Evolutionary conservation across 108 stramenopile genomes (phyloP).

Genomic region (Skeletonema tropicum): DNA sequence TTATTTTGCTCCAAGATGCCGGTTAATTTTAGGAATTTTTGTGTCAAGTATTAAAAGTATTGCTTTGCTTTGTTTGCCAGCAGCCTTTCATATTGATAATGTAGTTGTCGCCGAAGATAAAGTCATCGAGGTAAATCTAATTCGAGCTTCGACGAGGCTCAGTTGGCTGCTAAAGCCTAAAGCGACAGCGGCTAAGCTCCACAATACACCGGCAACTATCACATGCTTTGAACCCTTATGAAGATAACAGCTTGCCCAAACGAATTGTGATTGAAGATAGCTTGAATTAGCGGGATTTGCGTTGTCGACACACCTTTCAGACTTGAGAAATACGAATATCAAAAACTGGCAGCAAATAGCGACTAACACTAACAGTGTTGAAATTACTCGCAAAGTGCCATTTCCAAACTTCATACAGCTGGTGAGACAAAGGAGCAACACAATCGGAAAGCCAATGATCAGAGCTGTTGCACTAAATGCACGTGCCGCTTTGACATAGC

Average conservation of each 20-base stretch:
- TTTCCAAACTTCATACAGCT: constrained; percentile 7
- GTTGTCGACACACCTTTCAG: not conserved
- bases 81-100: not conserved
- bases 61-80: not conserved
- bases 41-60: not conserved
- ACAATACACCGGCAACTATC: not conserved
- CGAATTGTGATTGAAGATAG: not conserved
- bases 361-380: not conserved
- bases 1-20: too few relatives aligned
- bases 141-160: too few relatives aligned
- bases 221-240: not conserved
- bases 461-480: constrained; percentile 4
- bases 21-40: not conserved
- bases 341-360: not conserved
- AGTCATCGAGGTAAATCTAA: not conserved
- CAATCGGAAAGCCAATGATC: constrained; percentile 4
- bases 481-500: not conserved
- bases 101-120: constrained; percentile 1
- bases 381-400: not conserved
- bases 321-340: constrained; percentile 1
- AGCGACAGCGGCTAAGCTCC: not conserved
- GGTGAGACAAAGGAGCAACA: not conserved
- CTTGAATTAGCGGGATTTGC: not conserved
- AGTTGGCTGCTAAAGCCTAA: not conserved
- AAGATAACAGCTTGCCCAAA: not conserved